A percentile compares a stretch with the other conserved stretches of the same genome.
Conservation (phyloP, 495 filamentous ascomycete species). For the Podospora pseudoanserina region DNA sequence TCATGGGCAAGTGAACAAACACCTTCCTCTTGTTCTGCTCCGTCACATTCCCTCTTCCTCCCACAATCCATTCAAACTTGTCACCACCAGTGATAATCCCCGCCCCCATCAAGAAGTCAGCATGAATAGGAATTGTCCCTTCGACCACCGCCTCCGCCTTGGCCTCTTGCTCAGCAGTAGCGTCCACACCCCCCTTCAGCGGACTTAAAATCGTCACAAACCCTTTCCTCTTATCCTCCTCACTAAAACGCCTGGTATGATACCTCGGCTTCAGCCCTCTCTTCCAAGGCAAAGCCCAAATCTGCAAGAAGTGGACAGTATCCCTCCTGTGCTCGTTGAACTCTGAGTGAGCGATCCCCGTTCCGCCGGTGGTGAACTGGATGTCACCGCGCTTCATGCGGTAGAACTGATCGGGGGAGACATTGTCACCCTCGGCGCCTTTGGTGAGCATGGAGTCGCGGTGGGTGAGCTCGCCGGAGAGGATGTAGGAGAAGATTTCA, state of each 20-base stretch:
- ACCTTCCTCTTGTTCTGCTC: constrained; percentile 60
- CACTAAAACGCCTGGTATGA: constrained; percentile 62
- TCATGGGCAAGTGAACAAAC: constrained; percentile 74
- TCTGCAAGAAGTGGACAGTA: constrained; percentile 75
- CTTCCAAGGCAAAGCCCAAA: constrained; percentile 73
- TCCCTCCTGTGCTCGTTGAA: constrained; percentile 63
- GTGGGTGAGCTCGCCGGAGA: constrained; percentile 76
- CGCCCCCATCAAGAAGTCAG: constrained; percentile 74
- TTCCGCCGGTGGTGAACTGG: constrained; percentile 78
- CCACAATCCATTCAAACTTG: constrained; percentile 60
- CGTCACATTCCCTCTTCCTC: constrained; percentile 48
- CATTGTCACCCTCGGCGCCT: constrained; percentile 43
- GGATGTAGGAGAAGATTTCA: constrained; percentile 81
- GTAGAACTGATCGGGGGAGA: constrained; percentile 57
- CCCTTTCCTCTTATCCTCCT: constrained; percentile 62
- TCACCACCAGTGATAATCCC: constrained; percentile 55
- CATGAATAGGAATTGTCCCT: constrained; percentile 72
- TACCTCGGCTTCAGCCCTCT: constrained; percentile 65
- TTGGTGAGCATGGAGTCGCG: constrained; percentile 68
- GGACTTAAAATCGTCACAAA: constrained; percentile 70
- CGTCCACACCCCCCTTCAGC: constrained; percentile 59
- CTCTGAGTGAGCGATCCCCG: constrained; percentile 72
- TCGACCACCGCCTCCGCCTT: constrained; percentile 53
- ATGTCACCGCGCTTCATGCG: constrained; percentile 73
- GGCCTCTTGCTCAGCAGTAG: constrained; percentile 55